Base-by-base conservation (phyloP, 2,329 filamentous ascomycete genomes). In the Penicillium nordicum region DNA sequence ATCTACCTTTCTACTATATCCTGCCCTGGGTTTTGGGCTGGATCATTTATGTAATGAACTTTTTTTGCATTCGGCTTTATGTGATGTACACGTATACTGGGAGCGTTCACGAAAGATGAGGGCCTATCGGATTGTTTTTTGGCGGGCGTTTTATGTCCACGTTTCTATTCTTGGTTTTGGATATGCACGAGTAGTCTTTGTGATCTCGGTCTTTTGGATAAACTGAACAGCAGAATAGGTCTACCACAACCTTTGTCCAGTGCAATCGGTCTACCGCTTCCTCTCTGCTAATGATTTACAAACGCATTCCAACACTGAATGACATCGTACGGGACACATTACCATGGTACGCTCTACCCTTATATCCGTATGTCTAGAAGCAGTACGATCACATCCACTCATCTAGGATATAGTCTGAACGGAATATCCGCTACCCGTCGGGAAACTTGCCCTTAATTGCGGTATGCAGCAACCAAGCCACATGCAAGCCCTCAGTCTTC, bases 21-120 rank as follows among this genome's bases (percentile, higher is more conserved):
- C 27, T 25, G 45, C 44, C 27, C 42, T 53, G 32, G 30, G 32
- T 40, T 37, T 40, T 40, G 44, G 44, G 56, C 29, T 48, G 30
- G 11, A 29, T 41, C 48, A 46, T 52, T 32, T 45, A 18, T 51
- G 41, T 52, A 52, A 46, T 52, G 48, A 44, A 46, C 36, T 40
- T 12, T 37, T 44, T 50, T 36, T 50, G 32, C 53, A 34, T 45
- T 36, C 38, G 36, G 30, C 14, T 40, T 50, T 55, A 25, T 43
- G 25, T 55, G 46, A 30, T 50, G 38, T 55, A 52, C 11, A 30
- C 45, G 52, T 55, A 50, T 37, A 29, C n/a, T 51, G 38, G 48
- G 41, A 32, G 41, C 8, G 11, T 52, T 38, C 12, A 47, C 16
- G 49, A 51, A 51, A 51, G 38, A 42, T 18, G 48, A 51, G n/a